Percentiles rank a stretch among this genome's conserved stretches.
Evolutionary conservation across 1,139 yeast species (phyloP).

Genomic region (Saccharomyces pastorianus): DNA sequence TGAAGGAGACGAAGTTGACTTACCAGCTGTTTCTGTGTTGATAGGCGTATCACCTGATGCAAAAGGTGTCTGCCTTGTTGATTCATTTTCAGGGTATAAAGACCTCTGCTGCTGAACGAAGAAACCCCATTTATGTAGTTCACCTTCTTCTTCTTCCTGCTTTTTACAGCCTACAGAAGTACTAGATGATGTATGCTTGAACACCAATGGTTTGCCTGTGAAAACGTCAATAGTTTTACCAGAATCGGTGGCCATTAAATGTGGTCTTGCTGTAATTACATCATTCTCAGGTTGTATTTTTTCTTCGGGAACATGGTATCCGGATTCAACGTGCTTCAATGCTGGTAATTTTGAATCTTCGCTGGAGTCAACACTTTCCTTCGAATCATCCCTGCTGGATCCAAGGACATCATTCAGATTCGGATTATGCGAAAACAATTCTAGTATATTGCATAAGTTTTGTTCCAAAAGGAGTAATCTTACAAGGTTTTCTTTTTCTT

Average conservation of each 20-base stretch:
- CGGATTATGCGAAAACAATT: slow-evolving; percentile 37
- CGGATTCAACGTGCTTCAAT: slow-evolving; percentile 16
- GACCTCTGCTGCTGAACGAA: slow-evolving; percentile 54
- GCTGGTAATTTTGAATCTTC: slow-evolving; percentile 6
- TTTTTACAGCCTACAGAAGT: slow-evolving; percentile 63
- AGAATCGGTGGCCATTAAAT: slow-evolving; percentile 54
- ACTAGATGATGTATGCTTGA: slow-evolving; percentile 49
- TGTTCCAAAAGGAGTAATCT: slow-evolving; percentile 55
- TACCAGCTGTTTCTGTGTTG: slow-evolving; percentile 6
- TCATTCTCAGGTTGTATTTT: slow-evolving; percentile 7
- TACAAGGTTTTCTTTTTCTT: slow-evolving; percentile 60
- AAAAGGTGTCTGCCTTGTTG: background rate
- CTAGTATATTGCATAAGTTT: slow-evolving; percentile 53
- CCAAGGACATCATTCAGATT: slow-evolving; percentile 14
- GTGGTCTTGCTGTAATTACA: slow-evolving; percentile 36
- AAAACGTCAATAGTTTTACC: slow-evolving; percentile 56
- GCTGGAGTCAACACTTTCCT: background rate
- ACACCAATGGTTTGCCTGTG: slow-evolving; percentile 62
- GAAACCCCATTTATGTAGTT: slow-evolving; percentile 72
- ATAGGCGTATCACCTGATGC: background rate
- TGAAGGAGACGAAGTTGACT: slow-evolving; percentile 8
- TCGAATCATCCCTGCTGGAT: background rate
- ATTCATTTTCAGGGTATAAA: slow-evolving; percentile 32
- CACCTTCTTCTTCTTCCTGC: slow-evolving; percentile 86
- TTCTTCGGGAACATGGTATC: slow-evolving; percentile 5